These are phyloP conservation scores for Dactylellina cionopaga DNA, from an alignment of 2,329 filamentous ascomycete genomes.

Conservation along the genomic window DNA sequence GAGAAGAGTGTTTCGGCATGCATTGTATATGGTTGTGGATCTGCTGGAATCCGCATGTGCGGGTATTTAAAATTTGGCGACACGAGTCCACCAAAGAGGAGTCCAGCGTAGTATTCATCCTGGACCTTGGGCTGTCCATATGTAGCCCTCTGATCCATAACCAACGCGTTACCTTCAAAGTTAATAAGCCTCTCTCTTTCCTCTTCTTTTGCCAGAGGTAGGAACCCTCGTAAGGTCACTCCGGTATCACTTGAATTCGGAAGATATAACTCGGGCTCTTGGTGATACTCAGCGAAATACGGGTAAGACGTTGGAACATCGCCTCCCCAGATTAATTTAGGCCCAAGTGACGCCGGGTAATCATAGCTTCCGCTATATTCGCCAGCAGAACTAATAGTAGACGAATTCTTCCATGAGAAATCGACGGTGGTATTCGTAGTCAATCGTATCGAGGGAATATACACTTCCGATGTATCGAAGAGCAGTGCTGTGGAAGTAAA, in stretches of 20 bases:
- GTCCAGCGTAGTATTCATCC: not conserved
- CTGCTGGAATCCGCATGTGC: not conserved
- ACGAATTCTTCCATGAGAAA: not conserved
- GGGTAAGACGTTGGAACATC: not conserved
- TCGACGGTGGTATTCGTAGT: not conserved
- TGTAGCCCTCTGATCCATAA: constrained; percentile 2
- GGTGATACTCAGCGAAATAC: not conserved
- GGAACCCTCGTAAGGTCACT: not conserved
- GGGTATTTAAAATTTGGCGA: not conserved
- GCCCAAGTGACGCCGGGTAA: constrained; percentile 1
- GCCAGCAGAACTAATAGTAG: too few species aligned
- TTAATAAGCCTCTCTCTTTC: not conserved
- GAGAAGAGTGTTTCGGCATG: too few species aligned
- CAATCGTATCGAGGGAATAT: not conserved
- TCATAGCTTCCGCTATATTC: too few species aligned
- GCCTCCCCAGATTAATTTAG: not conserved
- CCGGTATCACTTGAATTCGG: constrained; percentile 1
- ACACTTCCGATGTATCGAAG: constrained; percentile 1
- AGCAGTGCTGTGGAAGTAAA: constrained; percentile 5
- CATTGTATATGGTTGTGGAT: not conserved
- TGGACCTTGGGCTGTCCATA: not conserved
- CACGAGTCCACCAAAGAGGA: not conserved
- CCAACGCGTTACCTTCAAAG: not conserved
- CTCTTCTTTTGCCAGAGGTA: not conserved
- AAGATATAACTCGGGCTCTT: not conserved